These are phyloP conservation scores for Mycena galopus DNA, from an alignment of 768 basidiomycete species.

Conservation along the genomic window DNA sequence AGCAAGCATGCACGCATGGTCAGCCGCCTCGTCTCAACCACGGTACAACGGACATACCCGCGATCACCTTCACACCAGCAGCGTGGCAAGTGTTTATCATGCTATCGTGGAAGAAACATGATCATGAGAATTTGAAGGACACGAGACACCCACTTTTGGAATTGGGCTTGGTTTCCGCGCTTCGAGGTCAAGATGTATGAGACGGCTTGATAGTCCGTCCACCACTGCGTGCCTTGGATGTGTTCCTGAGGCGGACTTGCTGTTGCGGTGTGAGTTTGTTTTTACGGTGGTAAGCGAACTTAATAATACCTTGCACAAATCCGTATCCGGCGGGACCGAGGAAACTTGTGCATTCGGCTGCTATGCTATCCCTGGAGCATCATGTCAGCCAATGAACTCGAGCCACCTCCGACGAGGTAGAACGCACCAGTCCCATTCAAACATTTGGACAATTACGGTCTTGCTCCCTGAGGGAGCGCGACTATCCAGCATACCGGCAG, in stretches of 20 bases:
- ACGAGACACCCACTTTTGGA: conserved; percentile 51
- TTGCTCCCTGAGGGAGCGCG: conserved; percentile 46
- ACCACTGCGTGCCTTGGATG: conserved; percentile 73
- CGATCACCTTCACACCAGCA: conserved; percentile 69
- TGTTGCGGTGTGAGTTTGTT: no score
- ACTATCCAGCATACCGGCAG: not conserved
- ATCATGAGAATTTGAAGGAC: conserved; percentile 12
- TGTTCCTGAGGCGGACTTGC: conserved; percentile 71
- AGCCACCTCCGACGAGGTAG: no score
- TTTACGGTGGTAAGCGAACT: no score
- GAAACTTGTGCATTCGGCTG: conserved; percentile 57
- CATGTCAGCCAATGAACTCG: no score
- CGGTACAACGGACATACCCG: conserved; percentile 51
- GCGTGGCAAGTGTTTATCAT: conserved; percentile 66
- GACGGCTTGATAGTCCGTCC: conserved; percentile 81
- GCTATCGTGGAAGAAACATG: conserved; percentile 34
- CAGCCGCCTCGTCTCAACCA: not conserved
- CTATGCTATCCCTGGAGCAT: conserved; percentile 49
- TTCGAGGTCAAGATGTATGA: conserved; percentile 77
- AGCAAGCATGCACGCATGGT: no score
- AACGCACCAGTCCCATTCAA: conserved; percentile 67
- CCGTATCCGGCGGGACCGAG: conserved; percentile 61
- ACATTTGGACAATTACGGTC: conserved; percentile 76
- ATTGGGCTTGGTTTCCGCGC: conserved; percentile 70
- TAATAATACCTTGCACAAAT: conserved; percentile 55